A percentile compares a stretch with the other conserved stretches of the same genome.
These are phyloP conservation scores for Sporisorium sorghi DNA, from an alignment of 1,284 basidiomycete species.

Conservation along the genomic window DNA sequence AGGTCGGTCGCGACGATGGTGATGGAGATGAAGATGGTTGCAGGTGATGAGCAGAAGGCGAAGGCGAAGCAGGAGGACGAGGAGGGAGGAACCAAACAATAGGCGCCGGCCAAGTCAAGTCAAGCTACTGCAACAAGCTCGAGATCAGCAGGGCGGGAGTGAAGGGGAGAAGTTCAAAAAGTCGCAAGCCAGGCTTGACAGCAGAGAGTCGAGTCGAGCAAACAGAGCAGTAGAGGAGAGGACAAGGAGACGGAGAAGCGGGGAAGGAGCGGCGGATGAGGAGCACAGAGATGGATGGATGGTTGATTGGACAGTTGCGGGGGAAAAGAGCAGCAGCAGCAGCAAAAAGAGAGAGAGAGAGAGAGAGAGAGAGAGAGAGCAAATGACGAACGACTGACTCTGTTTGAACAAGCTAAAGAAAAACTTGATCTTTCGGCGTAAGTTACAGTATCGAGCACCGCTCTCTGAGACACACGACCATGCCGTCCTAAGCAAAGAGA, in stretches of 20 bases:
- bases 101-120: background rate
- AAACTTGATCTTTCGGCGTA: background rate
- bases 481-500: background rate
- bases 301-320: background rate
- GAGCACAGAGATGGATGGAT: background rate
- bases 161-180: slow-evolving; percentile 31
- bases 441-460: no score
- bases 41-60: background rate
- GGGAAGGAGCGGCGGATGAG: background rate
- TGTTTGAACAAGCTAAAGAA: no score
- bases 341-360: background rate
- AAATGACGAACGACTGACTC: background rate
- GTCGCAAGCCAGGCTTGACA: background rate
- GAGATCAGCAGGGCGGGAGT: background rate
- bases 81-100: background rate
- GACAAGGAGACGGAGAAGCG: background rate
- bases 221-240: background rate
- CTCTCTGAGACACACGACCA: slow-evolving; percentile 8
- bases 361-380: background rate
- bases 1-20: slow-evolving; percentile 6
- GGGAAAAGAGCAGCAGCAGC: background rate
- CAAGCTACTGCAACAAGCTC: background rate
- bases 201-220: background rate
- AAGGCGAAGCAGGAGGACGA: background rate
- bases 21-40: slow-evolving; percentile 12